Base-by-base conservation (phyloP, 2,329 filamentous ascomycete genomes). In the Fusarium drepaniforme region DNA sequence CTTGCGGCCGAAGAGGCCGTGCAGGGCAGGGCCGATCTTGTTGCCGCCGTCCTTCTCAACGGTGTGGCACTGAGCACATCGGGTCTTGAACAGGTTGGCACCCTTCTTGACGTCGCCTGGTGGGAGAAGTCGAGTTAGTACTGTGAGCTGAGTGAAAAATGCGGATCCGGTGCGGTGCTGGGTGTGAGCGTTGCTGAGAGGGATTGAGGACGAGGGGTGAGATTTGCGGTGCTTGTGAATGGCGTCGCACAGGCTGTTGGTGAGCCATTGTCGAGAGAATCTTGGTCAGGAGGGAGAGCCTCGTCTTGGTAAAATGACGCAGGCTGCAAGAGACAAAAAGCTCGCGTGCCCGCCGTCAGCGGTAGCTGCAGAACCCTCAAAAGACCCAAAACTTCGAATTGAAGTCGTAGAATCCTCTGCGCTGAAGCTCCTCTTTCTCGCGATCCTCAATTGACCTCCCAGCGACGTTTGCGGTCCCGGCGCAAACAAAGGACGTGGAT, bases 31-130 rank as follows among this genome's bases (percentile, higher is more conserved):
- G 84, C 97, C 97, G 87, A 98, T 94, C 93, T 98, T 98, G 95
- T 98, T 97, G 88, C 92, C 91, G 87, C 96, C 97, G 82, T 90
- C 93, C 76, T 89, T 90, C 87, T 97, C 95, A 85, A 98, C 89
- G 86, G 94, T 98, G 91, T 99, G 97, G 94, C 97, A 99, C 90
- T 98, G 95, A 79, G 94, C 94, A 90, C 97, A 99, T 86, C 97
- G 93, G 80, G 96, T 98, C 92, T 98, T 98, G 95, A 98, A 98
- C 85, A 98, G 94, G 90, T 93, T 94, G 87, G 95, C 96, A 91
- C 96, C 96, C 93, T 98, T 98, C 90, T 96, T 95, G 83, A 89
- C 83, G 87, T 98, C 95, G 90, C 95, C 96, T 90, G 95, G 96
- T 98, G 62, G 38, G 73, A 65, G n/a, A 12, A 33, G 28, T 35